phyloP scores from a whole-genome alignment of 2,329 filamentous ascomycete species.

The Trichoderma sp. region DNA sequence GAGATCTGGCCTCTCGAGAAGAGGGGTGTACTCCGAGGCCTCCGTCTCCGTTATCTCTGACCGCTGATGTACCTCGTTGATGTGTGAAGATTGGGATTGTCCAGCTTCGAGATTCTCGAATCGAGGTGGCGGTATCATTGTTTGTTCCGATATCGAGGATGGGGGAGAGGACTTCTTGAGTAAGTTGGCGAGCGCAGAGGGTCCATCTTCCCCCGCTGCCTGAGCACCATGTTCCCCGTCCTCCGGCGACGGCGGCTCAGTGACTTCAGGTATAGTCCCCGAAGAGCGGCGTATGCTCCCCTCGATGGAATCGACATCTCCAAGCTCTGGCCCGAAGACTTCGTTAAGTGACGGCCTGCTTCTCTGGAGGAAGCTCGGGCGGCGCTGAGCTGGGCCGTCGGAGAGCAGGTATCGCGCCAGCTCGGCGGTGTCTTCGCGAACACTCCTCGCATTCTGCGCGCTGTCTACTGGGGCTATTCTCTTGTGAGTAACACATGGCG shows the following conservation, averaged over 20 bases:
- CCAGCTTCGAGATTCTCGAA: background rate
- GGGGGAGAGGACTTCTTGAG: slow-evolving; percentile 55
- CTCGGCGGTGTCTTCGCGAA: slow-evolving; percentile 85
- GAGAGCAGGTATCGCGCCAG: slow-evolving; percentile 80
- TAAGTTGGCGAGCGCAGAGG: slow-evolving; percentile 53
- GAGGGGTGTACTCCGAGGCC: slow-evolving; percentile 51
- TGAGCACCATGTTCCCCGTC: slow-evolving; percentile 29
- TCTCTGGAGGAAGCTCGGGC: slow-evolving; percentile 51
- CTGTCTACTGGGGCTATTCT: slow-evolving; percentile 61
- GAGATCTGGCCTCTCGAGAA: slow-evolving; percentile 45
- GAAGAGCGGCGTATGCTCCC: slow-evolving; percentile 41
- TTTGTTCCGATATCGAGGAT: slow-evolving; percentile 37
- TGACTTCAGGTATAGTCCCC: slow-evolving; percentile 62
- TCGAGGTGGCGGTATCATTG: slow-evolving; percentile 25
- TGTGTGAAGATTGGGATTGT: slow-evolving; percentile 10
- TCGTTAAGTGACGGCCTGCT: slow-evolving; percentile 39
- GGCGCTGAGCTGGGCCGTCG: slow-evolving; percentile 54
- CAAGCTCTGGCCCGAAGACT: slow-evolving; percentile 33
- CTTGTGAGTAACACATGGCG: slow-evolving; percentile 23
- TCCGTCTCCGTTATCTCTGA: slow-evolving; percentile 28
- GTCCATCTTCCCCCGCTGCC: slow-evolving; percentile 35
- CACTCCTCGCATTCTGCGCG: slow-evolving; percentile 72
- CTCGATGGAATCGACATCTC: slow-evolving; percentile 32
- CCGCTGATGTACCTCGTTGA: slow-evolving; percentile 26
- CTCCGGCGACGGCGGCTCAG: slow-evolving; percentile 48